phyloP scores from a whole-genome alignment of 139 green algal species.

The Tetratostichococcus sp. region DNA sequence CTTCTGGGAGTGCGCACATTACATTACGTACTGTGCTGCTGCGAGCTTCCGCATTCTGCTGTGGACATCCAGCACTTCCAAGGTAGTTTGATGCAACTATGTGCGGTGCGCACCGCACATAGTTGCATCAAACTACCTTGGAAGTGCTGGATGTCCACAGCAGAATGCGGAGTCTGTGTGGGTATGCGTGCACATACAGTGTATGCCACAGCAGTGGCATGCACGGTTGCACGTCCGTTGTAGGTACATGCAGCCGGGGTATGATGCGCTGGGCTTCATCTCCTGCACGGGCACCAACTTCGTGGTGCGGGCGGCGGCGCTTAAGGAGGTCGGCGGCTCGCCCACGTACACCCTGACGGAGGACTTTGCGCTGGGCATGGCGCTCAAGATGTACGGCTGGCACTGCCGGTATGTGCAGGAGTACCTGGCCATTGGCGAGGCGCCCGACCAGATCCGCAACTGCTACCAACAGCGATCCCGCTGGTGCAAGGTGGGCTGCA shows the following conservation, averaged over 20 bases:
- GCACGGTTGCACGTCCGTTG: neutral
- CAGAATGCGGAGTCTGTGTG: too few species aligned
- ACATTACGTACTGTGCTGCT: neutral
- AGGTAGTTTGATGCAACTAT: too few species aligned
- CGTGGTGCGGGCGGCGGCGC: conserved; percentile 25
- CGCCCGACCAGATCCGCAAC: conserved; percentile 58
- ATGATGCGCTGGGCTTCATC: conserved; percentile 33
- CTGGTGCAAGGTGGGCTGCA: conserved; percentile 49
- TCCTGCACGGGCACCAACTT: conserved; percentile 38
- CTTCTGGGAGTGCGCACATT: conserved; percentile 47
- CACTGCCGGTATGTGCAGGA: conserved; percentile 47
- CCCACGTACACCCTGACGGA: conserved; percentile 53
- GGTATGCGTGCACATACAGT: too few species aligned
- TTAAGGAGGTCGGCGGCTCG: conserved; percentile 43
- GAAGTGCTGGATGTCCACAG: too few species aligned
- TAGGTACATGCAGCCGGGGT: conserved; percentile 8
- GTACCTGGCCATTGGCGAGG: conserved; percentile 57
- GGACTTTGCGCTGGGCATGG: conserved; percentile 51
- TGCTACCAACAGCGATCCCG: conserved; percentile 65
- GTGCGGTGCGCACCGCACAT: too few species aligned
- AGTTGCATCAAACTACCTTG: too few species aligned
- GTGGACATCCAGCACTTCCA: too few species aligned
- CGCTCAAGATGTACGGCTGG: conserved; percentile 34
- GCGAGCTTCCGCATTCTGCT: too few species aligned
- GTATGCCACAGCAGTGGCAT: too few species aligned